Evolutionary conservation across 371 early-diverging fungal genomes (phyloP).

Genomic region (Mucor velutinosus): DNA sequence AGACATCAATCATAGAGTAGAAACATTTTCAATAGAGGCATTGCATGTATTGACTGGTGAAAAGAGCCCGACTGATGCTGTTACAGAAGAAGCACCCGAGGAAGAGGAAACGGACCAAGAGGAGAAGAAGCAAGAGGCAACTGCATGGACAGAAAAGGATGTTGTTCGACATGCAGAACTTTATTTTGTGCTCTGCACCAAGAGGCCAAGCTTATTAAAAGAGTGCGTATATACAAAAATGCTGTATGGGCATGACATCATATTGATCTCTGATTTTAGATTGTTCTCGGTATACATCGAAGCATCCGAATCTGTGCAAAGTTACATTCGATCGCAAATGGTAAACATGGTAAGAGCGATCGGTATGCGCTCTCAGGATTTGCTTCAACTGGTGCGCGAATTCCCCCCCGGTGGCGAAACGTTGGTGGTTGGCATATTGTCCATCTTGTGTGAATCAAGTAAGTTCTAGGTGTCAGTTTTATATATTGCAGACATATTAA

Average conservation of each 20-base stretch:
- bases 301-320: slow-evolving; percentile 56
- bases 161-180: slow-evolving; percentile 46
- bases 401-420: slow-evolving; percentile 80
- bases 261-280: slow-evolving; percentile 27
- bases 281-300: slow-evolving; percentile 60
- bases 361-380: slow-evolving; percentile 63
- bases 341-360: slow-evolving; percentile 76
- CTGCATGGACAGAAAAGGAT: slow-evolving; percentile 39
- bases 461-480: slow-evolving; percentile 10
- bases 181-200: slow-evolving; percentile 45
- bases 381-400: slow-evolving; percentile 60
- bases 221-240: slow-evolving; percentile 30
- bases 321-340: slow-evolving; percentile 66
- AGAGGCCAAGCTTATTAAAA: slow-evolving; percentile 40
- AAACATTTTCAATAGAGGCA: slow-evolving; percentile 52
- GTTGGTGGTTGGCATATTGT: slow-evolving; percentile 71
- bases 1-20: slow-evolving; percentile 47
- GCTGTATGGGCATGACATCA: slow-evolving; percentile 8
- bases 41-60: slow-evolving; percentile 33
- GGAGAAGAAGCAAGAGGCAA: too few species aligned
- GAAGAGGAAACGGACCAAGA: slow-evolving; percentile 4
- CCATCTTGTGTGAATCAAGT: slow-evolving; percentile 74
- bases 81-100: not conserved
- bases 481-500: not conserved
- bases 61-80: slow-evolving; percentile 1